Conservation (phyloP, 495 filamentous ascomycete species). For the Lophiostoma macrostomum region DNA sequence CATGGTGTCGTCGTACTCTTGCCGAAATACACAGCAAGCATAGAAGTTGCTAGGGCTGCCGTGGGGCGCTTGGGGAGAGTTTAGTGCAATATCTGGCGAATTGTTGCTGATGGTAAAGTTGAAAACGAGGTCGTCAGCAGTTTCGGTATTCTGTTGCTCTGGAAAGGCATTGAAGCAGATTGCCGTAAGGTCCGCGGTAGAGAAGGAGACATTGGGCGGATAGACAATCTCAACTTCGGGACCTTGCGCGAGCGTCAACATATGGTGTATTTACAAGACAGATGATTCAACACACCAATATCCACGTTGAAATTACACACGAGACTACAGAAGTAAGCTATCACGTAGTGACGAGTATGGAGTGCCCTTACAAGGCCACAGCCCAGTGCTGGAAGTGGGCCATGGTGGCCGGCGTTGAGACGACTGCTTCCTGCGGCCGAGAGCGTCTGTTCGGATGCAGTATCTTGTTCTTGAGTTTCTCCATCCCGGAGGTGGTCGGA, state of each 20-base stretch:
- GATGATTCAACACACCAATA: slow-evolving; percentile 22
- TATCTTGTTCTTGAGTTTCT: slow-evolving; percentile 32
- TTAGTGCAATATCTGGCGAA: slow-evolving; percentile 33
- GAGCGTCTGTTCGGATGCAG: slow-evolving; percentile 15
- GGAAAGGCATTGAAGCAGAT: slow-evolving; percentile 43
- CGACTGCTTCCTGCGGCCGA: neutral
- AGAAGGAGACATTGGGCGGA: slow-evolving; percentile 36
- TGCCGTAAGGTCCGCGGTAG: slow-evolving; percentile 33
- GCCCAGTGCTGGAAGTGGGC: slow-evolving; percentile 32
- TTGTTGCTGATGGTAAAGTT: slow-evolving; percentile 39
- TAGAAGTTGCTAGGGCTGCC: slow-evolving; percentile 33
- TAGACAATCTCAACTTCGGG: slow-evolving; percentile 40
- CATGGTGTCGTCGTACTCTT: slow-evolving; percentile 35
- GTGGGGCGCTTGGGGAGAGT: slow-evolving; percentile 33
- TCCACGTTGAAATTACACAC: slow-evolving; percentile 41
- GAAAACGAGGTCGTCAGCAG: slow-evolving; percentile 34
- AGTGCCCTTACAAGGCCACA: slow-evolving; percentile 33
- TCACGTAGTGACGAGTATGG: neutral
- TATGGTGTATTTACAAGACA: neutral
- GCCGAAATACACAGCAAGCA: slow-evolving; percentile 37
- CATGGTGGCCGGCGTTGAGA: neutral
- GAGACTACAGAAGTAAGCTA: slow-evolving; percentile 23
- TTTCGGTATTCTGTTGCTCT: slow-evolving; percentile 37
- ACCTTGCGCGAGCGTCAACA: slow-evolving; percentile 17
- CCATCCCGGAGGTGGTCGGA: slow-evolving; percentile 17